Evolutionary conservation across 169 alveolate genomes (phyloP), one percentile per base, ranked within the genome.

Genomic region (Plasmodium cynomolgi): DNA sequence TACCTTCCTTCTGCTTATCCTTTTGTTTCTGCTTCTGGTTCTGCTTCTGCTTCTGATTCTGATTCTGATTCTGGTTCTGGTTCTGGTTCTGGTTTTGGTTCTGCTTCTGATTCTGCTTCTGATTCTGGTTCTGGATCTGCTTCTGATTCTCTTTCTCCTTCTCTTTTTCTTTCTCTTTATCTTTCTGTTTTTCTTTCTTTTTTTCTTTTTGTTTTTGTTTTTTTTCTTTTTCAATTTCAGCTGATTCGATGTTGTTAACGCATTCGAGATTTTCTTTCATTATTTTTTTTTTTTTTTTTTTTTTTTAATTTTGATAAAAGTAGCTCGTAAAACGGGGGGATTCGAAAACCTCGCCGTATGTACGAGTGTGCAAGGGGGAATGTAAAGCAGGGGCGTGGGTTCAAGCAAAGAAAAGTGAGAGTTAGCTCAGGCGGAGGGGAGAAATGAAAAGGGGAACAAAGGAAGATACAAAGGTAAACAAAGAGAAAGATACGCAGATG

Each of bases 231-330:
- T 72, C 84, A 29, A 33, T 47, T 31, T 84, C 84, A 47, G 26
- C 56, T 29, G 41, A 29, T 47, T 84, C 77, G 23, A 71, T 23
- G 58, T 74, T 75, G 37, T 74, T 74, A 84, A 73, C 54, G 58
- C 79, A 73, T 72, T 84, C 93, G 7, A 75, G 58, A 75, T 74
- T 84, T 73, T 74, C 77, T 33, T 73, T 84, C 93, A 84, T 84
- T 84, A 26, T 75, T 84, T 84, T 41, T 39, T 79, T 34, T 79
- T 3, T 79, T 79, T 79, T 79, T 39, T 41, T 79, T 20, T 79
- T 39, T 79, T 39, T 79, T 39, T 37, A 82, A 82, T 33, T 54
- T 58, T 54, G n/a, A 58, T 56, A 29, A 82, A 58, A 15, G 41
- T 56, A 33, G 41, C 41, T 56, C 34, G 72, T 31, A 47, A 39